Percentiles rank a stretch among this genome's conserved stretches.
Conservation (phyloP, 2,329 filamentous ascomycete genomes). For the Calcarisporium arbuscula region DNA sequence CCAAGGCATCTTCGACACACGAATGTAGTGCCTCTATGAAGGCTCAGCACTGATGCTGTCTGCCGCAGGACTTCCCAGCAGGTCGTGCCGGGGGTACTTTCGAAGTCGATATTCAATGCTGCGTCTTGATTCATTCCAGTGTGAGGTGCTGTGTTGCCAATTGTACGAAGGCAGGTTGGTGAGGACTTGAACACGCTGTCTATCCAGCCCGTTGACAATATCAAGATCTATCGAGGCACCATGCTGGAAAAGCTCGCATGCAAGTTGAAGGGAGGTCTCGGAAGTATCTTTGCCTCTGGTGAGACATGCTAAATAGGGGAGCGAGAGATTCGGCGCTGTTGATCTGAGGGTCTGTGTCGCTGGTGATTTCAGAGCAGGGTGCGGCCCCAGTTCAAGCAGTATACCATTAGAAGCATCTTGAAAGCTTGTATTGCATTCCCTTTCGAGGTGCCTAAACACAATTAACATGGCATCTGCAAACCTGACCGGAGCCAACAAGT, state of each 20-base stretch:
- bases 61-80: conserved; percentile 17
- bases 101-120: conserved; percentile 18
- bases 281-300: conserved; percentile 5
- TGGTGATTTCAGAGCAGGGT: conserved; percentile 7
- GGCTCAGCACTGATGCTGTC: conserved; percentile 16
- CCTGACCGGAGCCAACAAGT: conserved; percentile 7
- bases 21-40: conserved; percentile 25
- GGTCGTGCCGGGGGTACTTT: conserved; percentile 16
- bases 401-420: no score
- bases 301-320: conserved; percentile 4
- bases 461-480: conserved; percentile 8
- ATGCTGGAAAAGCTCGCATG: conserved; percentile 1
- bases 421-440: no score
- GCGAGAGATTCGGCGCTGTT: not conserved
- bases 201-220: conserved; percentile 1
- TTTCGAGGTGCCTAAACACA: no score
- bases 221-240: conserved; percentile 5
- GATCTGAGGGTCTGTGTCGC: conserved; percentile 5
- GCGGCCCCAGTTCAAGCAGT: conserved; percentile 10
- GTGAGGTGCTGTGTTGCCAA: conserved; percentile 14
- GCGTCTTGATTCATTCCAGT: conserved; percentile 15
- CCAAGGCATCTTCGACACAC: conserved; percentile 22
- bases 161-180: conserved; percentile 17
- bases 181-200: conserved; percentile 3
- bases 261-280: conserved; percentile 1